Evolutionary conservation across 306 rosid species (phyloP).

Genomic region (Quercus alba): DNA sequence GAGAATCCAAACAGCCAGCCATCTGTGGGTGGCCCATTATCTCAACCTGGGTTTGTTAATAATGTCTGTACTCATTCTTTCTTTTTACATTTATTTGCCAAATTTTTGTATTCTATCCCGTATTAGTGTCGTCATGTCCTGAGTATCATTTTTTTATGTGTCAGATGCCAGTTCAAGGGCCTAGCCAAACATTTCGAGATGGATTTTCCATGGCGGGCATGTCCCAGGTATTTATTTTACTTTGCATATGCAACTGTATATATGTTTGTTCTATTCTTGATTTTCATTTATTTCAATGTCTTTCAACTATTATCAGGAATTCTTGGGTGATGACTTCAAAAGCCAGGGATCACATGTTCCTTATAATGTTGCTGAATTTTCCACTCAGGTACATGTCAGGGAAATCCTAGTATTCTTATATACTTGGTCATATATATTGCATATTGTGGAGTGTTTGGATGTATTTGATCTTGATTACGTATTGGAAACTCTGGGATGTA

Average conservation of each 20-base stretch:
- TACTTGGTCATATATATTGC: neutral
- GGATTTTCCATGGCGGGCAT: slow-evolving; percentile 88
- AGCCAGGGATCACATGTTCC: slow-evolving; percentile 99
- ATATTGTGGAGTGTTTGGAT: neutral
- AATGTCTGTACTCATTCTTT: slow-evolving; percentile 48
- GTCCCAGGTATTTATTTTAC: slow-evolving; percentile 70
- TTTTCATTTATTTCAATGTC: slow-evolving; percentile 7
- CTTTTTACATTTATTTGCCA: neutral
- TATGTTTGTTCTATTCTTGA: slow-evolving; percentile 24
- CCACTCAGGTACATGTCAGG: slow-evolving; percentile 66
- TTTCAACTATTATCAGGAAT: slow-evolving; percentile 51
- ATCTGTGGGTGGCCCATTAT: slow-evolving; percentile 89
- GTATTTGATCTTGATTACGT: neutral
- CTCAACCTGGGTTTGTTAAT: slow-evolving; percentile 96
- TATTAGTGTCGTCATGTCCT: slow-evolving; percentile 11
- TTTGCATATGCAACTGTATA: neutral
- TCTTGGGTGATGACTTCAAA: slow-evolving; percentile 98
- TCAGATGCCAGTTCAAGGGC: slow-evolving; percentile 88
- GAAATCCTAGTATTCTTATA: neutral
- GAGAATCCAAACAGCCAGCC: slow-evolving; percentile 98
- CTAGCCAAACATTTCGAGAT: slow-evolving; percentile 81
- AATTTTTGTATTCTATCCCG: neutral
- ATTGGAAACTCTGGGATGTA: neutral
- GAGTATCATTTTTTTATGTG: slow-evolving; percentile 24
- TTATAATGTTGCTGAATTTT: slow-evolving; percentile 86